Evolutionary conservation across 2,329 filamentous ascomycete genomes (phyloP).

Genomic region (Cordyceps farinosa): DNA sequence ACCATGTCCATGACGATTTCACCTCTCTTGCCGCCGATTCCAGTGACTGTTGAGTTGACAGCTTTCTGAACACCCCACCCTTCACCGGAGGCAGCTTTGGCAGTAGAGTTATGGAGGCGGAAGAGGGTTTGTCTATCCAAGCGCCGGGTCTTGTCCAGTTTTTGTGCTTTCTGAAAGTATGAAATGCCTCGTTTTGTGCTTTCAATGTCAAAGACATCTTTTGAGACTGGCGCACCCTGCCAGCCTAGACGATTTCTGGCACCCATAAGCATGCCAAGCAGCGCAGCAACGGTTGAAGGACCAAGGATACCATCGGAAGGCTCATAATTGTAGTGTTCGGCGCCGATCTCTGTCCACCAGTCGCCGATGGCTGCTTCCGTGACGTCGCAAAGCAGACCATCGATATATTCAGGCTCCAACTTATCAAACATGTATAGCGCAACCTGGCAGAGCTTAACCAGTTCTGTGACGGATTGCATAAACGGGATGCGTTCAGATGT

Average conservation of each 20-base stretch:
- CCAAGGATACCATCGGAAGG: slow-evolving; percentile 90
- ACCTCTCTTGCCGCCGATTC: slow-evolving; percentile 88
- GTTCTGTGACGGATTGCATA: slow-evolving; percentile 74
- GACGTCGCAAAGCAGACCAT: slow-evolving; percentile 87
- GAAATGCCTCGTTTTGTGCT: slow-evolving; percentile 78
- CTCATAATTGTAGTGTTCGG: slow-evolving; percentile 87
- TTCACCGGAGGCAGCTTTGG: slow-evolving; percentile 84
- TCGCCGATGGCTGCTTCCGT: slow-evolving; percentile 87
- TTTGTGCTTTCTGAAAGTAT: slow-evolving; percentile 86
- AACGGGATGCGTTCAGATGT: slow-evolving; percentile 80
- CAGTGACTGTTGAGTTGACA: slow-evolving; percentile 91
- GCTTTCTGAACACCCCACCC: slow-evolving; percentile 90
- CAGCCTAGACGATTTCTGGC: slow-evolving; percentile 86
- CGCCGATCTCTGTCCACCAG: slow-evolving; percentile 95
- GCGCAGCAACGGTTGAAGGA: slow-evolving; percentile 82
- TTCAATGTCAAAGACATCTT: slow-evolving; percentile 87
- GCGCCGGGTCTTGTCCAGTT: slow-evolving; percentile 71
- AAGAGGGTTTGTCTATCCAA: slow-evolving; percentile 82
- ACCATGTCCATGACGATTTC: slow-evolving; percentile 97
- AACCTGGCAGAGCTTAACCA: slow-evolving; percentile 88
- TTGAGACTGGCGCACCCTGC: slow-evolving; percentile 76
- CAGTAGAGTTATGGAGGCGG: slow-evolving; percentile 75
- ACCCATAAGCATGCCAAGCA: slow-evolving; percentile 85
- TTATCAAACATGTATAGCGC: slow-evolving; percentile 85
- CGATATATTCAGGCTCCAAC: slow-evolving; percentile 81